These are phyloP conservation scores for Rutstroemia sp. DNA, from an alignment of 2,329 filamentous ascomycete species.

Conservation along the genomic window DNA sequence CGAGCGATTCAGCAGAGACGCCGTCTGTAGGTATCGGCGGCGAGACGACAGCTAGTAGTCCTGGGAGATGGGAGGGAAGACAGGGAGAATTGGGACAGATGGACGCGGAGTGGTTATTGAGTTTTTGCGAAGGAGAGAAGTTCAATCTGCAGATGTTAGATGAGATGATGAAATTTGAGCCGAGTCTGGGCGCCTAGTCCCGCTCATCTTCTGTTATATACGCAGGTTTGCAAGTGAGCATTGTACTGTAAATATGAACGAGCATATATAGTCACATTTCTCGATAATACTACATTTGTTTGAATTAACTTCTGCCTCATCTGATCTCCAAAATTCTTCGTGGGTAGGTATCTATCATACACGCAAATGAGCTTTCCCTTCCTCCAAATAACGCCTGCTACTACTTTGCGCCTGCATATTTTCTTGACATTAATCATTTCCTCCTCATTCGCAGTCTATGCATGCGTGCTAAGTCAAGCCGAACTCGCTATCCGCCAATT, in stretches of 20 bases:
- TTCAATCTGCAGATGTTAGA: conserved; percentile 20
- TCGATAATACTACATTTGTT: too few relatives aligned
- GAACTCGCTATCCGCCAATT: neutral
- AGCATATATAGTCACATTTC: too few relatives aligned
- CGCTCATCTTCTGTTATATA: too few relatives aligned
- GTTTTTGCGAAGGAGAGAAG: conserved; percentile 19
- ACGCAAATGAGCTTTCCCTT: neutral
- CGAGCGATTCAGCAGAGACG: neutral
- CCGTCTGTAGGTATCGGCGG: neutral
- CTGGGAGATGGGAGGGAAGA: conserved; percentile 19
- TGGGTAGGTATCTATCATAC: neutral
- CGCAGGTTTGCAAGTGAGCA: too few relatives aligned
- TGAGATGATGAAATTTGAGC: conserved; percentile 23
- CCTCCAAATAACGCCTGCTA: neutral
- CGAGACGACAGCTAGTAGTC: conserved; percentile 7
- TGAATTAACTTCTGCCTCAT: too few relatives aligned
- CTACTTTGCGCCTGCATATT: neutral
- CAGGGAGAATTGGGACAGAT: conserved; percentile 23
- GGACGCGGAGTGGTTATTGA: conserved; percentile 22
- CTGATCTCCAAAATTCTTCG: neutral
- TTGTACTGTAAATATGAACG: too few relatives aligned
- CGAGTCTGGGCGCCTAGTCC: conserved; percentile 16
- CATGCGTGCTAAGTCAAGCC: neutral
- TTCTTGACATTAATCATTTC: neutral
- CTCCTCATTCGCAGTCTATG: neutral